A percentile compares a stretch with the other conserved stretches of the same genome.
These are phyloP conservation scores for Solidago caesia DNA, from an alignment of 129 eudicot species.

Conservation along the genomic window DNA sequence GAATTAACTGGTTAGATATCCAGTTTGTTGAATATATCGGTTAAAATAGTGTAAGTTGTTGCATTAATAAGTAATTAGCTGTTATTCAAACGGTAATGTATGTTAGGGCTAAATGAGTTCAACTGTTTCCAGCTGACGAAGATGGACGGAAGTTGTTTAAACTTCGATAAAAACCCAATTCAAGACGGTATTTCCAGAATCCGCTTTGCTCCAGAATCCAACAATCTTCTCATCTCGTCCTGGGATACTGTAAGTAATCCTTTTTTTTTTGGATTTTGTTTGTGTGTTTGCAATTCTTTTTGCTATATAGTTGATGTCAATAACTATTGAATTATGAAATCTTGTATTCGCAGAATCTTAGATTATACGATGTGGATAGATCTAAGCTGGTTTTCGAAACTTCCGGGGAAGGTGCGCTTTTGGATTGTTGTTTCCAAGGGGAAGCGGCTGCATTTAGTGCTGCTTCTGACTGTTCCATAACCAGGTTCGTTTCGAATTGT, in stretches of 20 bases:
- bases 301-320: conserved; percentile 9
- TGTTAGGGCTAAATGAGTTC: neutral
- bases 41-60: too few species aligned
- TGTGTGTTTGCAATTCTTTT: conserved; percentile 1
- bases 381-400: conserved; percentile 50
- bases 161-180: conserved; percentile 46
- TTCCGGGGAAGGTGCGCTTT: conserved; percentile 55
- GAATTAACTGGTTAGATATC: too few species aligned
- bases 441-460: conserved; percentile 58
- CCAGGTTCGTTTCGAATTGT: conserved; percentile 45
- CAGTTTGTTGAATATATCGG: too few species aligned
- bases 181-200: conserved; percentile 69
- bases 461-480: conserved; percentile 58
- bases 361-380: conserved; percentile 64
- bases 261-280: neutral
- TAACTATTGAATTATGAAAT: neutral
- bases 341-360: conserved; percentile 50
- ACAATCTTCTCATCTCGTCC: conserved; percentile 85
- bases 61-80: too few species aligned
- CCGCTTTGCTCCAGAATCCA: conserved; percentile 67
- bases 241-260: conserved; percentile 77
- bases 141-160: conserved; percentile 52
- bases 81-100: too few species aligned
- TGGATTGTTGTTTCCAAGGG: conserved; percentile 84
- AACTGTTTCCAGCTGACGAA: conserved; percentile 23